phyloP scores from a whole-genome alignment of 2,329 filamentous ascomycete species.

The Penicillium decumbens region DNA sequence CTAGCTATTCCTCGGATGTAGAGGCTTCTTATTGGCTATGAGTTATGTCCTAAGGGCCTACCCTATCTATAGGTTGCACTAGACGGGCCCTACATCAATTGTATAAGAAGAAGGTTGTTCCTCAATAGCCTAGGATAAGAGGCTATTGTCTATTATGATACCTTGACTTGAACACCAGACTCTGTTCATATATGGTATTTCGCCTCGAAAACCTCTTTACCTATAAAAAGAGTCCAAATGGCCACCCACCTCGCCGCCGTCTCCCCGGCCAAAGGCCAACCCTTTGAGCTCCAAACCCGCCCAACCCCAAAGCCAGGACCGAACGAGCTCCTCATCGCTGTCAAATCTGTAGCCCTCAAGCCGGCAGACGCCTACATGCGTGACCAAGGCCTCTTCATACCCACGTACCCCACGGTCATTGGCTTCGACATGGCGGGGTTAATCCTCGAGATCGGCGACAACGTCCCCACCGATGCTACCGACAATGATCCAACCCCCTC shows the following conservation, averaged over 20 bases:
- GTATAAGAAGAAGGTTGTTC: conserved; percentile 7
- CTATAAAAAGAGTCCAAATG: conserved; percentile 16
- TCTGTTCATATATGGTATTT: background rate
- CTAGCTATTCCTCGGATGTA: conserved; percentile 22
- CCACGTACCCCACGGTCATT: conserved; percentile 39
- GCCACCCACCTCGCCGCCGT: conserved; percentile 44
- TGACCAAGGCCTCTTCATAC: conserved; percentile 41
- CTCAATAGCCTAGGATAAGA: background rate
- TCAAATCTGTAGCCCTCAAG: conserved; percentile 50
- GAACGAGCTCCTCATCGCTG: conserved; percentile 46
- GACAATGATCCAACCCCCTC: conserved; percentile 7
- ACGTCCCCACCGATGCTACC: conserved; percentile 29
- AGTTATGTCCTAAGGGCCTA: background rate
- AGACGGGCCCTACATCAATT: background rate
- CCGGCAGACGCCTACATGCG: conserved; percentile 46
- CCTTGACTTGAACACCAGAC: background rate
- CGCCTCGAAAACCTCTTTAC: background rate
- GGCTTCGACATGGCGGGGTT: conserved; percentile 43
- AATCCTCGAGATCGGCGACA: conserved; percentile 41
- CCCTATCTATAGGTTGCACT: background rate
- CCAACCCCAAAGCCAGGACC: conserved; percentile 46
- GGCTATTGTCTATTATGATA: no score
- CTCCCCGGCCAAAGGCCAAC: conserved; percentile 32
- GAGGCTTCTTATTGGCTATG: conserved; percentile 22
- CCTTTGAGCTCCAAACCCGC: conserved; percentile 38